Conservation (phyloP, 108 stramenopile genomes). For the Nitzschia putrida region DNA sequence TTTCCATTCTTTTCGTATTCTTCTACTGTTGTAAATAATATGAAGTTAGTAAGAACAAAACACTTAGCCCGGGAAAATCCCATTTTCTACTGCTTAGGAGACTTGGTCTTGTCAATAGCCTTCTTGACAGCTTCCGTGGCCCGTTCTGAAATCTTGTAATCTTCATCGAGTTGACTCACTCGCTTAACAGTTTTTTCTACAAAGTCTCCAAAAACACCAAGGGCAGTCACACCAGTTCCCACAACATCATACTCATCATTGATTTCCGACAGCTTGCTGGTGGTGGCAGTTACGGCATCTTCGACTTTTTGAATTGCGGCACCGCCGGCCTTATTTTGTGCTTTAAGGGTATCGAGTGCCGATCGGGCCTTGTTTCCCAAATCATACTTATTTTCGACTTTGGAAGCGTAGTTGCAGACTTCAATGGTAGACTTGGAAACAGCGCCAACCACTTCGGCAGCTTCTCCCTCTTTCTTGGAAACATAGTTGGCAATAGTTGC, state of each 20-base stretch:
- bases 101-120: constrained; percentile 82
- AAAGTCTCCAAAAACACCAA: constrained; percentile 85
- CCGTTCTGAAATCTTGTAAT: constrained; percentile 83
- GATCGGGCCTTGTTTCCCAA: constrained; percentile 68
- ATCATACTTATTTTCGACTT: constrained; percentile 85
- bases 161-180: constrained; percentile 82
- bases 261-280: constrained; percentile 76
- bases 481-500: constrained; percentile 83
- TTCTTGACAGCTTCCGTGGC: constrained; percentile 62
- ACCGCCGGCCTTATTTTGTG: constrained; percentile 59
- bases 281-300: constrained; percentile 71
- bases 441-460: constrained; percentile 65
- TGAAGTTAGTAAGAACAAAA: neutral
- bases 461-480: constrained; percentile 78
- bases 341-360: constrained; percentile 78
- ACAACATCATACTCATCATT: constrained; percentile 92
- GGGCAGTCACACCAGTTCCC: constrained; percentile 75
- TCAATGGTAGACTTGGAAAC: constrained; percentile 87
- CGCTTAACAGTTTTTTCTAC: constrained; percentile 85
- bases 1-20: no score
- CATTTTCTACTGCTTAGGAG: constrained; percentile 20
- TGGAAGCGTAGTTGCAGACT: constrained; percentile 86
- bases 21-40: neutral
- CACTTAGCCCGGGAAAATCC: neutral
- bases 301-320: constrained; percentile 82